Conservation (phyloP, 1,284 basidiomycete species). For the Irpex sp. region DNA sequence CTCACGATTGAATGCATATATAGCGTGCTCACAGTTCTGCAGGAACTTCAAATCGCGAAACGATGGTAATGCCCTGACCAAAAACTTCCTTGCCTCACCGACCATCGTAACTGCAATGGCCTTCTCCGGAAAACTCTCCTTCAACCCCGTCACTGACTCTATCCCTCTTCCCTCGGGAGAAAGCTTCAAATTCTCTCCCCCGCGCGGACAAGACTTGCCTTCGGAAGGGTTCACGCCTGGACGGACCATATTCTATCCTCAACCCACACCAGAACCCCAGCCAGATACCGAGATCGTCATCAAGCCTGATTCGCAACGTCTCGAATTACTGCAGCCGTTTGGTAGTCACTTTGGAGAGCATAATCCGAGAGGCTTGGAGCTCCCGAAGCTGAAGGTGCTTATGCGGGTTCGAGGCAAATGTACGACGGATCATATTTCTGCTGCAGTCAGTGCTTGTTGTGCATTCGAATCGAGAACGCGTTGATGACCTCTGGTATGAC, state of each 20-base stretch:
- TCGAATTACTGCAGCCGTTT: slow-evolving; percentile 91
- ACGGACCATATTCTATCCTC: slow-evolving; percentile 78
- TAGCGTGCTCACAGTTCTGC: not conserved
- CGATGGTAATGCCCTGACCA: slow-evolving; percentile 93
- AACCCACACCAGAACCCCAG: slow-evolving; percentile 70
- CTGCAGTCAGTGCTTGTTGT: slow-evolving; percentile 62
- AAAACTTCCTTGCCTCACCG: slow-evolving; percentile 98
- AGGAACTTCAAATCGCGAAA: slow-evolving; percentile 96
- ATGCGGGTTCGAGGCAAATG: slow-evolving; percentile 96
- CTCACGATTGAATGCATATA: slow-evolving; percentile 1
- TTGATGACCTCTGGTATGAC: slow-evolving; percentile 1
- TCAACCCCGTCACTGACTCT: slow-evolving; percentile 90
- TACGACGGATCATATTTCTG: slow-evolving; percentile 97
- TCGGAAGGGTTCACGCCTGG: slow-evolving; percentile 80
- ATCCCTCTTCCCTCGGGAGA: slow-evolving; percentile 74
- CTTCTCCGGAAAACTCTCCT: slow-evolving; percentile 92
- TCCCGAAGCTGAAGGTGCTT: slow-evolving; percentile 80
- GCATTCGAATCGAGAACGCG: not conserved
- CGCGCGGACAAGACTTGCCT: slow-evolving; percentile 84
- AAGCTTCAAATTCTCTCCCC: slow-evolving; percentile 85
- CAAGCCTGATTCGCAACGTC: slow-evolving; percentile 73
- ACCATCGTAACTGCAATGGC: slow-evolving; percentile 97
- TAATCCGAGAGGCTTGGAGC: slow-evolving; percentile 64
- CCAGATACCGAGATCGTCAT: slow-evolving; percentile 83
- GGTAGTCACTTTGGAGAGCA: slow-evolving; percentile 65